Evolutionary conservation across 2,329 filamentous ascomycete genomes (phyloP).

Genomic region (Boeremia lycopersici): DNA sequence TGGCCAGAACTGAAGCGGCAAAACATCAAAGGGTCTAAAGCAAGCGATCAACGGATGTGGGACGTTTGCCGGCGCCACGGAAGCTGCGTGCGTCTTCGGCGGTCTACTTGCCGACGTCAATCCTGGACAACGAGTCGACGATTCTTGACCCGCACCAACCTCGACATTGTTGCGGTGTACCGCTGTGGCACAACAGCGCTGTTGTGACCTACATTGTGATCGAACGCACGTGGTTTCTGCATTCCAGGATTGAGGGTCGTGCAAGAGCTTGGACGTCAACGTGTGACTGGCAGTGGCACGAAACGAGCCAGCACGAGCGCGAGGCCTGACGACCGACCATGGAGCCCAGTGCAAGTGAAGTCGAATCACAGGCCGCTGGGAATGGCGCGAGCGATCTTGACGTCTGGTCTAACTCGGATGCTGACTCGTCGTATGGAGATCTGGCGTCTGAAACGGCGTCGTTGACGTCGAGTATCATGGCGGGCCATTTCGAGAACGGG

Average conservation of each 20-base stretch:
- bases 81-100: conserved; percentile 1
- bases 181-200: conserved; percentile 13
- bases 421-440: conserved; percentile 31
- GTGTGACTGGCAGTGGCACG: conserved; percentile 13
- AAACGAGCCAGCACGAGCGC: conserved; percentile 9
- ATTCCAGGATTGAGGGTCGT: conserved; percentile 8
- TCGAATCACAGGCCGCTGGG: conserved; percentile 4
- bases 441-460: conserved; percentile 34
- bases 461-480: conserved; percentile 33
- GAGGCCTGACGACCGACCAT: conserved; percentile 2
- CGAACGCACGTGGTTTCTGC: conserved; percentile 12
- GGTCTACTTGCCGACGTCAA: conserved; percentile 7
- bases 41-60: conserved; percentile 9
- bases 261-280: conserved; percentile 9
- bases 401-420: conserved; percentile 23
- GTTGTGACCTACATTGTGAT: conserved; percentile 11
- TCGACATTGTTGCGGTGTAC: conserved; percentile 7
- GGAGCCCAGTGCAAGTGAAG: conserved; percentile 20
- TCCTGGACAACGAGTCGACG: conserved; percentile 4
- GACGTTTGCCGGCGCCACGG: conserved; percentile 11
- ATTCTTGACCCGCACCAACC: conserved; percentile 2
- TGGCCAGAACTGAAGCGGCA: not conserved
- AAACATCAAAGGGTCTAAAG: not conserved
- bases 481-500: conserved; percentile 38
- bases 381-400: conserved; percentile 18